phyloP scores from a whole-genome alignment of 345 rosid species.

The Eucalyptus sideroxylon region DNA sequence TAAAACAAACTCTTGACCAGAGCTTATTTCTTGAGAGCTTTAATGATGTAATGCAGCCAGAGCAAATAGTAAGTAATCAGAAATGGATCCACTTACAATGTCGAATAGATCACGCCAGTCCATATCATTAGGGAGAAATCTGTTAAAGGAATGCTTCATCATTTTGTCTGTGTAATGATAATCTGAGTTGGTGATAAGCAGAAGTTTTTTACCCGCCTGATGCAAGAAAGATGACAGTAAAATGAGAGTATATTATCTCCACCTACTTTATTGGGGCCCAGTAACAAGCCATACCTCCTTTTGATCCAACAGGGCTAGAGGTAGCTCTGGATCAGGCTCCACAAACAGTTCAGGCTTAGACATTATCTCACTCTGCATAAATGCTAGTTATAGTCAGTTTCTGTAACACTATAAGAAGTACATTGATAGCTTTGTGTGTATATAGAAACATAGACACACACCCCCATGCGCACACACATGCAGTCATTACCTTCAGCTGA shows the following conservation, averaged over 20 bases:
- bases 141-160: constrained; percentile 93
- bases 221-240: background rate
- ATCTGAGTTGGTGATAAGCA: constrained; percentile 96
- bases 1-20: background rate
- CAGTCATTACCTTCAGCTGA: constrained; percentile 66
- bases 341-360: constrained; percentile 93
- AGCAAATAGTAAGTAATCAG: background rate
- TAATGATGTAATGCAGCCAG: background rate
- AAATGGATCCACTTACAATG: constrained; percentile 32
- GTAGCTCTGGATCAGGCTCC: constrained; percentile 92
- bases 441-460: background rate
- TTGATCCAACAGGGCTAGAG: constrained; percentile 88
- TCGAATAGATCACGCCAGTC: constrained; percentile 91
- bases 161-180: constrained; percentile 90
- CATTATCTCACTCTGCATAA: constrained; percentile 83
- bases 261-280: background rate
- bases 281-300: constrained; percentile 56
- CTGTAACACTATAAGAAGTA: background rate
- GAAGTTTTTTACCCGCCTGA: constrained; percentile 93
- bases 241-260: background rate
- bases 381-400: background rate
- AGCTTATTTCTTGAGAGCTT: background rate
- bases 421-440: background rate
- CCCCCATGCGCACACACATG: background rate
- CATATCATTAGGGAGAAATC: constrained; percentile 87